Percentiles rank a stretch among this genome's conserved stretches.
These are phyloP conservation scores for Solioccasus polychromus DNA, from an alignment of 768 basidiomycete genomes.

Conservation along the genomic window DNA sequence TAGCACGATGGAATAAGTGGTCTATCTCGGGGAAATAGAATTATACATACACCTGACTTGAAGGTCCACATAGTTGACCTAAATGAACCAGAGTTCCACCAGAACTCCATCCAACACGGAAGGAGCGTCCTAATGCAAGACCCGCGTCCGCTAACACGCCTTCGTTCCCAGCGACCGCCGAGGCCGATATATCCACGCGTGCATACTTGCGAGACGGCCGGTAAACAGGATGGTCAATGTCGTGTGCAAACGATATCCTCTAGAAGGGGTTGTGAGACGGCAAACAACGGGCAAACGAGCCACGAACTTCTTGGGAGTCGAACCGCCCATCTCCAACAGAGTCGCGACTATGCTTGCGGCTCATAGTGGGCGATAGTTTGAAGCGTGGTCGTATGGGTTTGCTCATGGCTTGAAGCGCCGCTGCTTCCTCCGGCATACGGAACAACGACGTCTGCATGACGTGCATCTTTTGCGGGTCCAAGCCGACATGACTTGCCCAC, in stretches of 20 bases:
- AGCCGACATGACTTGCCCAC: constrained; percentile 69
- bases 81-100: constrained; percentile 71
- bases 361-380: constrained; percentile 39
- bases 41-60: constrained; percentile 47
- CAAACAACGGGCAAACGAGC: constrained; percentile 2
- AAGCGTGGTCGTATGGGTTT: constrained; percentile 36
- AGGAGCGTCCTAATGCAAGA: constrained; percentile 80
- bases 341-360: constrained; percentile 74
- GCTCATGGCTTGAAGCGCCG: constrained; percentile 54
- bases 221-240: constrained; percentile 62
- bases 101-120: constrained; percentile 89
- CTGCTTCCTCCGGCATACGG: constrained; percentile 70
- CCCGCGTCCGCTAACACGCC: constrained; percentile 75
- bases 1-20: constrained; percentile 24
- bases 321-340: constrained; percentile 70
- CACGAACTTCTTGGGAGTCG: constrained; percentile 59
- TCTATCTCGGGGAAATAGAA: constrained; percentile 1
- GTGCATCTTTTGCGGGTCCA: constrained; percentile 87
- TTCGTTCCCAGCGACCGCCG: constrained; percentile 63
- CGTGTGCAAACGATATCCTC: constrained; percentile 79
- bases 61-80: constrained; percentile 68
- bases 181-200: constrained; percentile 65
- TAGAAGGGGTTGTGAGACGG: constrained; percentile 27
- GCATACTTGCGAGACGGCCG: constrained; percentile 81
- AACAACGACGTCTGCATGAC: constrained; percentile 93